Percentiles rank a stretch among this genome's conserved stretches.
Evolutionary conservation across 106 monocot species (phyloP).

Genomic region (Allium cepa): DNA sequence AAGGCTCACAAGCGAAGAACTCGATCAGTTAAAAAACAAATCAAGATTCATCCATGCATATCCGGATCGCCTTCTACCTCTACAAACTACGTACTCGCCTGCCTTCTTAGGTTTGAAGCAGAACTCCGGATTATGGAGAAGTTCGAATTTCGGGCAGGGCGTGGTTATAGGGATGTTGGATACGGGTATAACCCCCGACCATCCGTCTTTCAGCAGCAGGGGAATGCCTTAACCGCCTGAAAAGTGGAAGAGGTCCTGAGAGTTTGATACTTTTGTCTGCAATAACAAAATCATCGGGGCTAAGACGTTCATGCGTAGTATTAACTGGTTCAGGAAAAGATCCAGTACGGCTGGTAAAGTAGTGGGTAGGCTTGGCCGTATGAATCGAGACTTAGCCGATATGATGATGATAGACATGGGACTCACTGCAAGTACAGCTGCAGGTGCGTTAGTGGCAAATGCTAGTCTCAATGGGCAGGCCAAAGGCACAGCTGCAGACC

Average conservation of each 20-base stretch:
- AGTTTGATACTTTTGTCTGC: conserved; percentile 8
- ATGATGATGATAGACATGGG: conserved; percentile 27
- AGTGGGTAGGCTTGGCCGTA: neutral
- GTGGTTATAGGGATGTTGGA: conserved; percentile 32
- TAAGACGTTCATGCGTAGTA: neutral
- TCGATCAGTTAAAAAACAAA: neutral
- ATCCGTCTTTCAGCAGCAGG: neutral
- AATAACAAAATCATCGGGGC: conserved; percentile 28
- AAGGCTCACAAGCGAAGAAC: neutral
- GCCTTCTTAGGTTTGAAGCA: conserved; percentile 14
- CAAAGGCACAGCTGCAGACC: conserved; percentile 22
- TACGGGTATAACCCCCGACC: conserved; percentile 8
- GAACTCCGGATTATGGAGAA: conserved; percentile 2
- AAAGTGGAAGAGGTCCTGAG: conserved; percentile 24
- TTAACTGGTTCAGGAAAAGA: neutral
- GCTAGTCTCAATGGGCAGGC: conserved; percentile 9
- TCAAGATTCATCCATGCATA: conserved; percentile 12
- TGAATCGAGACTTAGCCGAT: neutral
- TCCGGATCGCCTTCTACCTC: neutral
- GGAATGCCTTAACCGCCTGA: conserved; percentile 10
- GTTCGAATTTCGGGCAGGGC: conserved; percentile 16
- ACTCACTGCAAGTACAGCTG: conserved; percentile 34
- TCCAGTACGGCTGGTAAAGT: no score
- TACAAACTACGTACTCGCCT: conserved; percentile 11
- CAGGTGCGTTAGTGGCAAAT: conserved; percentile 14